Conservation (phyloP, 192 early-diverging fungal species). For the Umbelopsis sp. region DNA sequence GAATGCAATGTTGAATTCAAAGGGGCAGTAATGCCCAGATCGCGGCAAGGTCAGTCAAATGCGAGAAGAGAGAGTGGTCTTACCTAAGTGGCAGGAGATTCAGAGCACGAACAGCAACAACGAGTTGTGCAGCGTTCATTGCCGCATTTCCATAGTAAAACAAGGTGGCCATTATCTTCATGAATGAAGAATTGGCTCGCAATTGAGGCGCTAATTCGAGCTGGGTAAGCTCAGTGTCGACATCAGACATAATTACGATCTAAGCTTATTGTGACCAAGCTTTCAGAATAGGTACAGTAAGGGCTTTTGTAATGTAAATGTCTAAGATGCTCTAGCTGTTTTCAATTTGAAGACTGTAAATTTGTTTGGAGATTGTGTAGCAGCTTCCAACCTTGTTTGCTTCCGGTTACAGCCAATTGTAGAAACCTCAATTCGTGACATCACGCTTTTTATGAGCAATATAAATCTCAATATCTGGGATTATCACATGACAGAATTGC, state of each 20-base stretch:
- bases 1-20: neutral
- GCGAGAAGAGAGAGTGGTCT: neutral
- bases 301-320: neutral
- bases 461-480: too few relatives aligned
- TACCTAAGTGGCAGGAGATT: constrained; percentile 42
- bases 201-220: constrained; percentile 37
- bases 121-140: constrained; percentile 43
- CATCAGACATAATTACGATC: constrained; percentile 18
- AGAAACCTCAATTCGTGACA: too few relatives aligned
- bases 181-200: constrained; percentile 43
- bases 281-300: neutral
- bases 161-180: constrained; percentile 46
- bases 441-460: too few relatives aligned
- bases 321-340: neutral
- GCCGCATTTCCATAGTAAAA: constrained; percentile 45
- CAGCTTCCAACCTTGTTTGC: too few relatives aligned
- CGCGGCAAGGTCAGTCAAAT: neutral
- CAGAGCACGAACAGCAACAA: constrained; percentile 37
- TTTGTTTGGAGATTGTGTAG: neutral
- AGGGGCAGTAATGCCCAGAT: too few relatives aligned
- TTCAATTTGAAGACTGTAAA: neutral
- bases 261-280: constrained; percentile 14
- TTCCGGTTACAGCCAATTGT: too few relatives aligned
- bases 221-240: constrained; percentile 43
- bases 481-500: too few relatives aligned